These are phyloP conservation scores for Leptosphaerulina australis DNA, from an alignment of 2,329 filamentous ascomycete species.

Conservation along the genomic window DNA sequence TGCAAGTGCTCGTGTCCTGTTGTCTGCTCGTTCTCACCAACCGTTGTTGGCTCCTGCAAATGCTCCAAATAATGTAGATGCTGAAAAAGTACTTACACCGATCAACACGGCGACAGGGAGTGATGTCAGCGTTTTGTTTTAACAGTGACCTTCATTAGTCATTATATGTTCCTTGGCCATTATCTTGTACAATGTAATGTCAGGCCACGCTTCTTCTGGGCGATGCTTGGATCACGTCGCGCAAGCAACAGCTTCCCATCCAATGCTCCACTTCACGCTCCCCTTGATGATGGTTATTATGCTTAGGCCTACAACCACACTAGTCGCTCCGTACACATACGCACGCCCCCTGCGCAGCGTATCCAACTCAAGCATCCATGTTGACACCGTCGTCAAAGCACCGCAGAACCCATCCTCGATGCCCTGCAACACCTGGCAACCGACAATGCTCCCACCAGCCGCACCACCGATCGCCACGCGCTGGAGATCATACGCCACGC, in stretches of 20 bases:
- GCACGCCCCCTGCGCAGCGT: slow-evolving; percentile 57
- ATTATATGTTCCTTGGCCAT: not conserved
- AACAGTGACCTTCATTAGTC: not conserved
- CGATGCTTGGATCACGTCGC: slow-evolving; percentile 19
- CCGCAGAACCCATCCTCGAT: slow-evolving; percentile 58
- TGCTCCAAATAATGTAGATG: too few species aligned
- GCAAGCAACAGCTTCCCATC: slow-evolving; percentile 48
- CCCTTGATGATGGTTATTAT: slow-evolving; percentile 75
- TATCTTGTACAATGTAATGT: not conserved
- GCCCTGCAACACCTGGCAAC: slow-evolving; percentile 56
- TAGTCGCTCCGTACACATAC: slow-evolving; percentile 71
- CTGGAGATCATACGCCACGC: slow-evolving; percentile 78
- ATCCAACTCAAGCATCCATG: slow-evolving; percentile 55
- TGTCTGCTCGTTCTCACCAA: too few species aligned
- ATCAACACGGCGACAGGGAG: too few species aligned
- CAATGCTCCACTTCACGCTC: slow-evolving; percentile 70
- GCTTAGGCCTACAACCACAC: slow-evolving; percentile 64
- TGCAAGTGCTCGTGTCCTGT: too few species aligned
- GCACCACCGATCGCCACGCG: slow-evolving; percentile 58
- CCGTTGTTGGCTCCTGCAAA: too few species aligned
- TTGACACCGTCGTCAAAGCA: slow-evolving; percentile 55
- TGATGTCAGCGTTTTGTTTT: too few species aligned
- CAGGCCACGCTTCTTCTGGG: not conserved
- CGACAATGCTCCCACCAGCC: slow-evolving; percentile 49
- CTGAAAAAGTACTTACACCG: too few species aligned